phyloP scores from a whole-genome alignment of 2,329 filamentous ascomycete species.

The Fusarium tanahbumbuense region DNA sequence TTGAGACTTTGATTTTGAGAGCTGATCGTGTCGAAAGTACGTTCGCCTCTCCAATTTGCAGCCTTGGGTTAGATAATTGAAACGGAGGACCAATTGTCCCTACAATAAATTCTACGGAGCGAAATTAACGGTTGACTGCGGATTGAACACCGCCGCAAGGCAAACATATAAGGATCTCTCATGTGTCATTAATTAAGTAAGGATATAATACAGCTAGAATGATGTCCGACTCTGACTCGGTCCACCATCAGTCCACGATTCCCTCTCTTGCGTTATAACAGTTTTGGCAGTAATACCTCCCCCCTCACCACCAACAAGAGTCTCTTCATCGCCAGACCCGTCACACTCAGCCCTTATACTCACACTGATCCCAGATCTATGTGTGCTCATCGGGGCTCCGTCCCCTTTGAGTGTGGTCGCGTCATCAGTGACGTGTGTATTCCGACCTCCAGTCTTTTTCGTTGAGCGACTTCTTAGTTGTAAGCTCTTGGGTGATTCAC shows the following conservation, averaged over 20 bases:
- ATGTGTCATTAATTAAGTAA: not conserved
- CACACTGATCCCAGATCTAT: not conserved
- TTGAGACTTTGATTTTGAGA: too few relatives aligned
- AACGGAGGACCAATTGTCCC: too few relatives aligned
- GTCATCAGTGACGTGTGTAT: not conserved
- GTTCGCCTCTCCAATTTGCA: too few relatives aligned
- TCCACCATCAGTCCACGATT: not conserved
- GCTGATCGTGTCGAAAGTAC: too few relatives aligned
- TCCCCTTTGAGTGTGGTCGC: not conserved
- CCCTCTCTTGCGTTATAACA: not conserved
- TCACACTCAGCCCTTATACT: not conserved
- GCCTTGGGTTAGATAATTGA: too few relatives aligned
- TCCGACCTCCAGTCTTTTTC: not conserved
- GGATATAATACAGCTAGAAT: not conserved
- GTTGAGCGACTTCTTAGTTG: not conserved
- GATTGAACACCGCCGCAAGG: too few relatives aligned
- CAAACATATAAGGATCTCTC: not conserved
- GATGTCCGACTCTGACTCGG: not conserved
- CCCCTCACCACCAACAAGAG: not conserved
- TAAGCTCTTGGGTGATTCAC: not conserved
- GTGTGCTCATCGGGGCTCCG: accelerated
- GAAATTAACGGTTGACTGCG: too few relatives aligned
- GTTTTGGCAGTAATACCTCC: not conserved
- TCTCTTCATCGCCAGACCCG: not conserved
- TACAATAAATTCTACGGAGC: too few relatives aligned